phyloP scores from a whole-genome alignment of 2,329 filamentous ascomycete genomes.

The Exophiala phaeomuriformis region DNA sequence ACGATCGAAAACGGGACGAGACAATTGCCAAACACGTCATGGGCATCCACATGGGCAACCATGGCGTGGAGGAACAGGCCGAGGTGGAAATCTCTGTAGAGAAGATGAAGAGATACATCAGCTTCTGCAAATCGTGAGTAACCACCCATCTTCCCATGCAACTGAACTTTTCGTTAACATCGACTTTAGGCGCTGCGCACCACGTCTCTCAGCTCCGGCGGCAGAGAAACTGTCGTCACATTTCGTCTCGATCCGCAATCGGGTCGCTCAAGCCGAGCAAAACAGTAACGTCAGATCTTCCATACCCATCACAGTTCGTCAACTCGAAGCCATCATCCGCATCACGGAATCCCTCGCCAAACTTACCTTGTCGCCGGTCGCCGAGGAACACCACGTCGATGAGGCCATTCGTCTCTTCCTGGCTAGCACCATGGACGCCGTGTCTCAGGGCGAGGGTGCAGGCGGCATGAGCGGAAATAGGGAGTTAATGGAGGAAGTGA shows the following conservation, averaged over 20 bases:
- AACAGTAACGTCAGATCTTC: constrained; percentile 84
- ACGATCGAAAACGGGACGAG: constrained; percentile 82
- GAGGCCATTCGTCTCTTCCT: constrained; percentile 96
- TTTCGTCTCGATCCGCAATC: constrained; percentile 90
- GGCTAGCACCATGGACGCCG: constrained; percentile 94
- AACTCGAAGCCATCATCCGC: constrained; percentile 92
- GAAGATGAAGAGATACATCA: constrained; percentile 95
- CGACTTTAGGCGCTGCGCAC: constrained; percentile 67
- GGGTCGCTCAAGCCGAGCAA: constrained; percentile 85
- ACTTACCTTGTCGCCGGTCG: constrained; percentile 74
- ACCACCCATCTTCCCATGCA: neutral
- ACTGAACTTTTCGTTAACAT: neutral
- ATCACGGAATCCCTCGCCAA: constrained; percentile 96
- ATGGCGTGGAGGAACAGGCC: constrained; percentile 69
- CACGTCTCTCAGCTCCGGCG: constrained; percentile 79
- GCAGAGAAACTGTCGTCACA: constrained; percentile 94
- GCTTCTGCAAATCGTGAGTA: constrained; percentile 89
- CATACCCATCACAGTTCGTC: constrained; percentile 95
- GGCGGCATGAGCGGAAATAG: constrained; percentile 53
- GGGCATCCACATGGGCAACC: constrained; percentile 89
- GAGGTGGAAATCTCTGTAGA: constrained; percentile 89
- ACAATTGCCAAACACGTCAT: constrained; percentile 95
- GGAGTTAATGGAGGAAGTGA: constrained; percentile 84
- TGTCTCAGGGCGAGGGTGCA: constrained; percentile 77
- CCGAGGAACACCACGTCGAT: constrained; percentile 86